A percentile compares a stretch with the other conserved stretches of the same genome.
Conservation (phyloP, 176 grass and related monocot species). For the Bromus sterilis region DNA sequence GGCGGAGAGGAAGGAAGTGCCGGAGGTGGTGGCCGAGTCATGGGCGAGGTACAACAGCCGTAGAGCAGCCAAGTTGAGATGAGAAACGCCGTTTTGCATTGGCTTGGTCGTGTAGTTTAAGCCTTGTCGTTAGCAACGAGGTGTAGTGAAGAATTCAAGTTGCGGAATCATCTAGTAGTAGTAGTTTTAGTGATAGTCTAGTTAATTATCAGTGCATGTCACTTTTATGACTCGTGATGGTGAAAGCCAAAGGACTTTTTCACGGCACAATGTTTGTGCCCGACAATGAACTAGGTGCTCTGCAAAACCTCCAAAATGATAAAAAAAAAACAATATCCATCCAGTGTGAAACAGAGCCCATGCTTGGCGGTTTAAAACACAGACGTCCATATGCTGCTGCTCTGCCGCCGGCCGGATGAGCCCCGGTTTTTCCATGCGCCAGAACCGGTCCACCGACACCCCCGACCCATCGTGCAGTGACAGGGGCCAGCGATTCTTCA, state of each 20-base stretch:
- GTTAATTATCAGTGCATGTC: not conserved
- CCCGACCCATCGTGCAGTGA: not conserved
- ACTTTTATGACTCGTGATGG: not conserved
- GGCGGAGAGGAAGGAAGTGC: constrained; percentile 30
- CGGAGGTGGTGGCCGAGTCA: constrained; percentile 30
- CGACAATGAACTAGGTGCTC: too few species aligned
- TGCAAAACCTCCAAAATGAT: too few species aligned
- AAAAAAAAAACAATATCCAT: too few species aligned
- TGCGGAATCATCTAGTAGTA: not conserved
- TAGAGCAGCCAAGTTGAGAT: constrained; percentile 9
- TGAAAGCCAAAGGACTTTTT: too few species aligned
- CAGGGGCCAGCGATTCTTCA: not conserved
- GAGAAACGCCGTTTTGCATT: not conserved
- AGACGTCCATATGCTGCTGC: not conserved
- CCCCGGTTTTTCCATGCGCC: not conserved
- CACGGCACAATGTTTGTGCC: too few species aligned
- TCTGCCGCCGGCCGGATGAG: not conserved
- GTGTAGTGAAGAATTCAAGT: not conserved
- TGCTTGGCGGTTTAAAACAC: too few species aligned
- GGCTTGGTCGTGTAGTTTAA: not conserved
- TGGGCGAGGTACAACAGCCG: constrained; percentile 32
- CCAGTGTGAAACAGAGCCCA: too few species aligned
- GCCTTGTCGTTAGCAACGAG: not conserved
- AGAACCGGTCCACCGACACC: not conserved
- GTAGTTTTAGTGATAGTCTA: not conserved